A percentile compares a stretch with the other conserved stretches of the same genome.
Evolutionary conservation across 2,329 filamentous ascomycete species (phyloP).

Genomic region (Colletotrichum karsti): DNA sequence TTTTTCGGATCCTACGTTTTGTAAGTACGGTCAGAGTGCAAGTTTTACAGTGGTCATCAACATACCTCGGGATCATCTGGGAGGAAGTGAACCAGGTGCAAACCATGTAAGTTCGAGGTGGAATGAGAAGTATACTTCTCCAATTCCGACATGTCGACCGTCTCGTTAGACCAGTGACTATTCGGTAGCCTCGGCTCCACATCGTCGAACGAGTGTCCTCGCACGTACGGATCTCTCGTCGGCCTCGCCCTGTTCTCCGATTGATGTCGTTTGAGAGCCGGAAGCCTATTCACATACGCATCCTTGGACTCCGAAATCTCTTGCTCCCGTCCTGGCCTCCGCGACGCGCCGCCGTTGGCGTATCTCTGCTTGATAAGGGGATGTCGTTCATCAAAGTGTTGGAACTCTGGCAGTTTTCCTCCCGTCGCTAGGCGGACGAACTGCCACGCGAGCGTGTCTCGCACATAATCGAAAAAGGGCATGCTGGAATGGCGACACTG

Average conservation of each 20-base stretch:
- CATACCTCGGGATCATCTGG: constrained; percentile 24
- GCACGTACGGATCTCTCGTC: background rate
- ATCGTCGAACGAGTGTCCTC: background rate
- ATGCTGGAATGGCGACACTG: background rate
- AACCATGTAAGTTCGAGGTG: background rate
- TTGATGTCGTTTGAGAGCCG: background rate
- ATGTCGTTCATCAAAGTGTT: constrained; percentile 21
- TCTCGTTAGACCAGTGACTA: background rate
- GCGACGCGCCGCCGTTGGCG: background rate
- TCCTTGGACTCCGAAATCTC: background rate
- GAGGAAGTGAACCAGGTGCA: constrained; percentile 24
- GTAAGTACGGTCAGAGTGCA: background rate
- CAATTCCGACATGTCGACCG: background rate
- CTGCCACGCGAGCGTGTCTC: constrained; percentile 23
- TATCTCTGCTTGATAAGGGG: constrained; percentile 15
- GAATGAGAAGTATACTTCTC: constrained; percentile 6
- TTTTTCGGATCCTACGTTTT: constrained; percentile 78
- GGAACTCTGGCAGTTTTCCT: constrained; percentile 4
- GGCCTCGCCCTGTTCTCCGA: background rate
- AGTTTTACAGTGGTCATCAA: accelerated
- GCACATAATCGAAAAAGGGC: constrained; percentile 17
- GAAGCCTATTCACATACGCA: background rate
- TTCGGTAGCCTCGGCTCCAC: background rate
- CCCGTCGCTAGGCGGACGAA: constrained; percentile 6
- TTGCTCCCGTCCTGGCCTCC: background rate